Evolutionary conservation across 192 early-diverging fungal species (phyloP).

Genomic region (Helicostylum pulchrum): DNA sequence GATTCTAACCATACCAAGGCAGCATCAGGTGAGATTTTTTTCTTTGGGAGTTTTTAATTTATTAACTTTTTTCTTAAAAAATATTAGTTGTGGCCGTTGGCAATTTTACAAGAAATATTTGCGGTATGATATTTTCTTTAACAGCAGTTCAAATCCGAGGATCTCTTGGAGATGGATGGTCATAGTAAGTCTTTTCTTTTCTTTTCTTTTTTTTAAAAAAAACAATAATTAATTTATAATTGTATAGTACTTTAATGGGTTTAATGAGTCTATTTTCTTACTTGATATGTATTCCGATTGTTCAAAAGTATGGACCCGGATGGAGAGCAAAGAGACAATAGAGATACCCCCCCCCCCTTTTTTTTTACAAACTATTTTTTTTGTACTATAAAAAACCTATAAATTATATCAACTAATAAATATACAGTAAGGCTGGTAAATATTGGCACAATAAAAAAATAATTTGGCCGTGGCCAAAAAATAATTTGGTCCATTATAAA

Average conservation of each 20-base stretch:
- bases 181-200: too few relatives aligned
- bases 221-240: not conserved
- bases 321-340: slow-evolving; percentile 10
- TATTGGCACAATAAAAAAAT: too few relatives aligned
- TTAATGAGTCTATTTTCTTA: not conserved
- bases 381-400: too few relatives aligned
- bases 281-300: slow-evolving; percentile 1
- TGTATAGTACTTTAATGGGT: slow-evolving; percentile 14
- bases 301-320: slow-evolving; percentile 7
- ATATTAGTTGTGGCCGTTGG: slow-evolving; percentile 10
- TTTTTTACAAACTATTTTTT: too few relatives aligned
- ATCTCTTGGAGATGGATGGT: slow-evolving; percentile 18
- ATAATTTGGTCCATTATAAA: too few relatives aligned
- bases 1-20: slow-evolving; percentile 6
- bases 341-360: not conserved
- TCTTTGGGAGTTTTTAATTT: too few relatives aligned
- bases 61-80: too few relatives aligned
- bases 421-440: too few relatives aligned
- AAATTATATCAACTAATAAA: too few relatives aligned
- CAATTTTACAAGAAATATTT: slow-evolving; percentile 23
- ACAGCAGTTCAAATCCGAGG: slow-evolving; percentile 12
- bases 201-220: not conserved
- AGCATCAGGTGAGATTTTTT: slow-evolving; percentile 17
- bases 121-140: slow-evolving; percentile 23
- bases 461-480: too few relatives aligned